These are phyloP conservation scores for Thermomyces lanuginosus DNA, from an alignment of 2,329 filamentous ascomycete genomes.

Conservation along the genomic window DNA sequence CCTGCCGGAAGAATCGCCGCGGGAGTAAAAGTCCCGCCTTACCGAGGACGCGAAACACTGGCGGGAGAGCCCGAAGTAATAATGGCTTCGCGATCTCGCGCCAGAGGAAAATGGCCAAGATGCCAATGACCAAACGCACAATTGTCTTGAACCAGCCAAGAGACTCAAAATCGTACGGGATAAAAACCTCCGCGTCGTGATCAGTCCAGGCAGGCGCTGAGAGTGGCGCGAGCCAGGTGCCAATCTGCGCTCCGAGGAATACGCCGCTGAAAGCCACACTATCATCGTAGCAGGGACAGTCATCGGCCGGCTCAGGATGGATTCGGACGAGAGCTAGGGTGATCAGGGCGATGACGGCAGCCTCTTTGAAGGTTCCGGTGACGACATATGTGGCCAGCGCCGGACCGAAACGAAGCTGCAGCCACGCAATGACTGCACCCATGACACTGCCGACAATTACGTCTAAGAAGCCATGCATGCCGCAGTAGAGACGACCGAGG, in stretches of 20 bases:
- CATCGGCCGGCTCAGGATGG: slow-evolving; percentile 88
- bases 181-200: slow-evolving; percentile 41
- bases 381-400: slow-evolving; percentile 56
- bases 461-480: slow-evolving; percentile 96
- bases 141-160: slow-evolving; percentile 50
- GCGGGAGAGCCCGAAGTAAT: slow-evolving; percentile 60
- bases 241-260: slow-evolving; percentile 66
- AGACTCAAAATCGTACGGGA: slow-evolving; percentile 48
- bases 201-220: slow-evolving; percentile 37
- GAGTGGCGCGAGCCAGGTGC: slow-evolving; percentile 64
- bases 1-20: slow-evolving; percentile 76
- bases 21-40: slow-evolving; percentile 64
- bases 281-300: slow-evolving; percentile 94
- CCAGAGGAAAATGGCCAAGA: slow-evolving; percentile 76
- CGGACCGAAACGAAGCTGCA: slow-evolving; percentile 40
- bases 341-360: slow-evolving; percentile 46
- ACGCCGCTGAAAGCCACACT: slow-evolving; percentile 87
- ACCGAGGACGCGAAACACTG: slow-evolving; percentile 75
- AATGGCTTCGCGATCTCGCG: slow-evolving; percentile 75
- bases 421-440: slow-evolving; percentile 47
- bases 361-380: slow-evolving; percentile 45
- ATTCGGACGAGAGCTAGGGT: slow-evolving; percentile 67
- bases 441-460: slow-evolving; percentile 65
- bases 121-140: slow-evolving; percentile 58
- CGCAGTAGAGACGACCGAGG: slow-evolving; percentile 82